These are phyloP conservation scores for Nicotiana paniculata DNA, from an alignment of 257 asterid genomes.

Conservation along the genomic window DNA sequence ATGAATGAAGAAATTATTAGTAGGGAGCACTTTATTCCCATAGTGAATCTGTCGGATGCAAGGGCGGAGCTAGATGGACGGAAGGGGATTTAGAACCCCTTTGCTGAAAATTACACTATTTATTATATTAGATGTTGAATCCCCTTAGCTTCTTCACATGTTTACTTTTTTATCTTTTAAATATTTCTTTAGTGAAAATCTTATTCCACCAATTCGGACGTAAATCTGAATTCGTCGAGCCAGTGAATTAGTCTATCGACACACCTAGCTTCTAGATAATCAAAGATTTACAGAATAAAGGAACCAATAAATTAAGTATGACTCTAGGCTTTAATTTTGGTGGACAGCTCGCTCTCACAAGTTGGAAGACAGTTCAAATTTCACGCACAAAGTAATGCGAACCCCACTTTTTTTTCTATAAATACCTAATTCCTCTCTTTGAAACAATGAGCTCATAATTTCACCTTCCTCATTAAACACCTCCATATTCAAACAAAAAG, in stretches of 20 bases:
- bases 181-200: too few species aligned
- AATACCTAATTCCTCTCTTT: background rate
- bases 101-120: too few species aligned
- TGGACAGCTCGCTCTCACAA: constrained; percentile 1
- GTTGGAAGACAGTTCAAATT: background rate
- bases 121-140: too few species aligned
- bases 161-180: too few species aligned
- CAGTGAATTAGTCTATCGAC: background rate
- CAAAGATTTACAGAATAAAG: background rate
- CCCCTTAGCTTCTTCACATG: too few species aligned
- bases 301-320: background rate
- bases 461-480: constrained; percentile 6
- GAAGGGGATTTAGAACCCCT: too few species aligned
- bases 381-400: background rate
- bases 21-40: background rate
- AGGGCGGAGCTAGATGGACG: too few species aligned
- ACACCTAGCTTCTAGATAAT: background rate
- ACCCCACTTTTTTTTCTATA: background rate
- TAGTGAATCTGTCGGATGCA: too few species aligned
- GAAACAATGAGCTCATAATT: background rate
- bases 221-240: background rate
- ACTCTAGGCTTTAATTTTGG: background rate
- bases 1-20: background rate
- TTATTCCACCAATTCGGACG: too few species aligned
- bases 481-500: background rate